phyloP scores from a whole-genome alignment of 2,329 filamentous ascomycete species.

The Mollisiaceae sp. region DNA sequence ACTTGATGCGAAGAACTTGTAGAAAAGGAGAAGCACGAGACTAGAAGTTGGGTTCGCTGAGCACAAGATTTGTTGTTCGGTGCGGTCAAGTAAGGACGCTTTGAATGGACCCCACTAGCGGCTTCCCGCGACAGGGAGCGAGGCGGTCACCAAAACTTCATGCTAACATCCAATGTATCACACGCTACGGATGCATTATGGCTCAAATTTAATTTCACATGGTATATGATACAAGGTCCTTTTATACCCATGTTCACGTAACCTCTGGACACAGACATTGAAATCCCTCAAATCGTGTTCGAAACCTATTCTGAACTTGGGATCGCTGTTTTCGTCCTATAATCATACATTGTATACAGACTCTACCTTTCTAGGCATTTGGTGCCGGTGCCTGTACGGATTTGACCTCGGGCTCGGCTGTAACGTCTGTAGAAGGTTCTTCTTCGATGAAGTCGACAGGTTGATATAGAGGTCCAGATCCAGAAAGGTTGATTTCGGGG shows the following conservation, averaged over 20 bases:
- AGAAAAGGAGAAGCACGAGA: constrained; percentile 25
- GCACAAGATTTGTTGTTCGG: constrained; percentile 25
- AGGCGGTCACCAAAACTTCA: constrained; percentile 6
- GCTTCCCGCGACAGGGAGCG: neutral
- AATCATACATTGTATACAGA: constrained; percentile 19
- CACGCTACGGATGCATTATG: neutral
- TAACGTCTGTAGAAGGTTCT: constrained; percentile 34
- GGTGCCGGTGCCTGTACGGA: constrained; percentile 20
- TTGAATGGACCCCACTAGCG: constrained; percentile 29
- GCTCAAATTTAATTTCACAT: constrained; percentile 6
- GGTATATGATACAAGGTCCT: constrained; percentile 20
- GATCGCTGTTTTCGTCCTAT: constrained; percentile 15
- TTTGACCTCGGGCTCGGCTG: constrained; percentile 34
- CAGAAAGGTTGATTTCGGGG: constrained; percentile 62
- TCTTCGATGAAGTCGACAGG: constrained; percentile 37
- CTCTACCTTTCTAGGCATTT: constrained; percentile 15
- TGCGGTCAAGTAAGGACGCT: constrained; percentile 27
- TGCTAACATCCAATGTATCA: constrained; percentile 4
- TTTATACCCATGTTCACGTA: constrained; percentile 16
- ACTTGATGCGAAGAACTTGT: constrained; percentile 23
- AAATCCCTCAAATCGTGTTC: neutral
- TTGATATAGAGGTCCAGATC: constrained; percentile 38
- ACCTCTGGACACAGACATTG: neutral
- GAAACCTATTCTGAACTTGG: neutral
- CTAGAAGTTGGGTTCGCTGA: constrained; percentile 30